Evolutionary conservation across 2,329 filamentous ascomycete species (phyloP).

Genomic region (Colletotrichum nymphaeae): DNA sequence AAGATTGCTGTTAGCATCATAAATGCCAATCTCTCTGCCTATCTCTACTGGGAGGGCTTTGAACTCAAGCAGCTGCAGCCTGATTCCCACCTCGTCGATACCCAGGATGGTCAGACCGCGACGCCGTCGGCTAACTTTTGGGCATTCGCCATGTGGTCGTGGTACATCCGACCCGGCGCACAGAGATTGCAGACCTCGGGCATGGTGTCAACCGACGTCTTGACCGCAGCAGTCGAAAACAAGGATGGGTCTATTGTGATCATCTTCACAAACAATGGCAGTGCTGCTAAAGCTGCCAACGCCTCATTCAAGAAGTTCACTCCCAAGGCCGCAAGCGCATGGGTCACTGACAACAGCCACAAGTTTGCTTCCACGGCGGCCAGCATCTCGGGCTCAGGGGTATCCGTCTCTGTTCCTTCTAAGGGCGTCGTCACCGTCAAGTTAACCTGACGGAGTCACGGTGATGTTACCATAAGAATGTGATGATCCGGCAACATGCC

Average conservation of each 20-base stretch:
- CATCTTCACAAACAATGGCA: constrained; percentile 47
- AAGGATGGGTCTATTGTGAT: constrained; percentile 50
- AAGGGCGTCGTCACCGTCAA: constrained; percentile 41
- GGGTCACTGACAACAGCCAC: constrained; percentile 49
- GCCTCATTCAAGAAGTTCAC: constrained; percentile 45
- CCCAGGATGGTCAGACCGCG: constrained; percentile 42
- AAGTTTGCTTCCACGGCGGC: constrained; percentile 38
- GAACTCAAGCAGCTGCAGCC: constrained; percentile 44
- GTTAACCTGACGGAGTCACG: constrained; percentile 16
- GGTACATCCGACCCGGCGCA: constrained; percentile 52
- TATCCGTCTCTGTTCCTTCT: constrained; percentile 39
- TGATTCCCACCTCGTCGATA: constrained; percentile 42
- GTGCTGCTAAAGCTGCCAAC: constrained; percentile 41
- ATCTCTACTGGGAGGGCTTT: constrained; percentile 66
- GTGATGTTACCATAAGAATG: no score
- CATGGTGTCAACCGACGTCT: constrained; percentile 32
- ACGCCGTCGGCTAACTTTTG: constrained; percentile 49
- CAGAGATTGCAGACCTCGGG: constrained; percentile 39
- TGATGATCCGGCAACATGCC: no score
- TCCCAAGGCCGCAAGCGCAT: constrained; percentile 44
- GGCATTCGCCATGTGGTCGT: constrained; percentile 54
- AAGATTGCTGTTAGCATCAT: constrained; percentile 62
- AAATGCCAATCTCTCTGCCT: constrained; percentile 60
- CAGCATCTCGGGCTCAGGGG: constrained; percentile 35
- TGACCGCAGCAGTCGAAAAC: constrained; percentile 50